Base-by-base conservation (phyloP, 768 basidiomycete species). In the Tylopilus balloui region DNA sequence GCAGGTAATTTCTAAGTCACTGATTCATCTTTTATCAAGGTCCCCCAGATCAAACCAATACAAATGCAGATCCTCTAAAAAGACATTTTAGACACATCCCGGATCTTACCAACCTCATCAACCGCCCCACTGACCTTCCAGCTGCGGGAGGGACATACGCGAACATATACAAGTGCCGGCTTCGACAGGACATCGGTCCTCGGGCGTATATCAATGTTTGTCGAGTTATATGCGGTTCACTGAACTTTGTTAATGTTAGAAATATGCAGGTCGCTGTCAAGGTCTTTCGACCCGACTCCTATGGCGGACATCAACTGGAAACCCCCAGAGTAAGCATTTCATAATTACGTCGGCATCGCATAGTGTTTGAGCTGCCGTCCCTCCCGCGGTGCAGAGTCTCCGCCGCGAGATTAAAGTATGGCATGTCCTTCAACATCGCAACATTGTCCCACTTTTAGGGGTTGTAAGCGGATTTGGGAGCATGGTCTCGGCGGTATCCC, bases 391-490 rank as follows among this genome's bases (percentile, higher is more conserved):
- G 35, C n/a, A 46, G 45, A 7, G 35, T 37, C 36, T 46, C 13
- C 45, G 45, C 19, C 45, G 45, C 25, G 45, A 46, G 20, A 46
- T 46, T 9, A 46, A 46, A 37, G 45, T 37, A 37, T 46, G 45
- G 45, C 45, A 46, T 28, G 17, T 11, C 45, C 35, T 46, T 20
- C 45, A 25, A 28, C 45, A 46, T 37, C 45, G 45, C 11, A 46
- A 46, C 12, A 46, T 46, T 37, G 25, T 46, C 27, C 45, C 35
- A 19, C 45, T 46, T 9, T 21, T 46, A 17, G 45, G 45, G 4
- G 36, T 46, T 21, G 45, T 37, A 27, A 20, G 13, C 27, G 45
- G 45, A 24, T 46, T 46, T 19, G 36, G 45, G 35, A 13, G 13
- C 9, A 46, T 11, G 25, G 25, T 46, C 23, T 46, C 45, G 13